Evolutionary conservation across 768 basidiomycete species (phyloP), one percentile per base, ranked within the genome.

Genomic region (Tephrocybe sp.): DNA sequence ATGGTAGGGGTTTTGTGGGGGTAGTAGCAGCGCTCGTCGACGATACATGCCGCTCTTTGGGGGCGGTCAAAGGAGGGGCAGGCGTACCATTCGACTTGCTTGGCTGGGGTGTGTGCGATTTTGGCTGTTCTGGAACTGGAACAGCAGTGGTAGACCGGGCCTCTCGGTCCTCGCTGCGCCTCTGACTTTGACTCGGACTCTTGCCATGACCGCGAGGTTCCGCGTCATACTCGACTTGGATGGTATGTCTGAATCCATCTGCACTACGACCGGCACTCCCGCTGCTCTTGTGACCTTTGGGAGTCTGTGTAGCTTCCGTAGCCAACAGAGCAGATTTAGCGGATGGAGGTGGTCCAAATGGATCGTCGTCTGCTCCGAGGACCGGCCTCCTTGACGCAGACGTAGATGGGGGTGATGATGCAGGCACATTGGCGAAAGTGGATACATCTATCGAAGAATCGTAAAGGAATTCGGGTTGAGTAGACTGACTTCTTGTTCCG

Each of bases 221-320:
- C 29, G 50, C 44, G 49, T 87, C 88, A 59, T 97, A 98, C 68
- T 99, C 97, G 51, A 98, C 88, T 66, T 98, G 97, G 40, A 98
- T 91, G 9, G 97, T 98, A 67, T 98, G 94, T 42, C 93, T 75
- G 66, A 88, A 85, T 45, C 61, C 63, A 49, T 61, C 24, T 8
- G 41, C 60, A 10, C 61, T 61, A 29, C 75, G 75, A 2, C 68
- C 70, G n/a, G n/a, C n/a, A 52, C 66, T 69, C 10, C 59, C 60
- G 36, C 72, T 81, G 55, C 76, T 71, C 63, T 79, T 81, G 42
- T 85, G 72, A 12, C 67, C 61, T 54, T 72, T 76, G 50, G 70
- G 41, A 4, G 52, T n/a, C 23, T 52, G 42, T 22, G 45, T 19
- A 23, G 56, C 22, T 15, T 56, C 57, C 5, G 38, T 30, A 42